Conservation (phyloP, 495 filamentous ascomycete species). For the Lophiostoma macrostomum region DNA sequence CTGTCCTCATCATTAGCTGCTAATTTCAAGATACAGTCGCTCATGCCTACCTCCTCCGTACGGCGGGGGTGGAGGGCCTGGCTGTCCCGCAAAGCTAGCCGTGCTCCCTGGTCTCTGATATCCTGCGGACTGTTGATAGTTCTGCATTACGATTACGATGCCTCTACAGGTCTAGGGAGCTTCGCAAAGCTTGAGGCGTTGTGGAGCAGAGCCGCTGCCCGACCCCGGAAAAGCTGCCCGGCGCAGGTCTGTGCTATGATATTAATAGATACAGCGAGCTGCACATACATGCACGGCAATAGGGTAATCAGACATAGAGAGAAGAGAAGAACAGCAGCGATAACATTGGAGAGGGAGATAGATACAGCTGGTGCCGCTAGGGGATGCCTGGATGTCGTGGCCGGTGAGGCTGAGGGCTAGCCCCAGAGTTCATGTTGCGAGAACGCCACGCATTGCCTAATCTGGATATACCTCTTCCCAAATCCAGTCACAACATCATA, state of each 20-base stretch:
- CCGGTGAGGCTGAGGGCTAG: conserved; percentile 13
- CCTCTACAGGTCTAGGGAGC: background rate
- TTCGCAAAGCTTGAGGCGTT: background rate
- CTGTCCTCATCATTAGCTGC: background rate
- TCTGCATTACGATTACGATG: conserved; percentile 26
- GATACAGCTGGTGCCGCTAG: background rate
- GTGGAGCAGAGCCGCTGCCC: background rate
- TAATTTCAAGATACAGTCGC: background rate
- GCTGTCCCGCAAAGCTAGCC: conserved; percentile 22
- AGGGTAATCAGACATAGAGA: background rate
- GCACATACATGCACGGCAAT: background rate
- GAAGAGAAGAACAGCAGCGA: background rate
- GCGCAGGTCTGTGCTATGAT: no score
- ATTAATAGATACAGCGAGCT: no score
- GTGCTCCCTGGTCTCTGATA: conserved; percentile 28
- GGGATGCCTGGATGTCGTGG: background rate
- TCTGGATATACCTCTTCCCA: no score
- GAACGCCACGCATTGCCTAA: background rate
- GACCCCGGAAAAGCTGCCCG: no score
- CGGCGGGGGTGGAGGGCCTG: conserved; percentile 16
- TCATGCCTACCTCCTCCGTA: no score
- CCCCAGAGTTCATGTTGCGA: background rate
- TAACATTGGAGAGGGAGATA: background rate
- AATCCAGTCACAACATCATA: no score
- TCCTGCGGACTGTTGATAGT: conserved; percentile 21